Conservation (phyloP, 805 yeast species). For the Spathaspora gorwiae region DNA sequence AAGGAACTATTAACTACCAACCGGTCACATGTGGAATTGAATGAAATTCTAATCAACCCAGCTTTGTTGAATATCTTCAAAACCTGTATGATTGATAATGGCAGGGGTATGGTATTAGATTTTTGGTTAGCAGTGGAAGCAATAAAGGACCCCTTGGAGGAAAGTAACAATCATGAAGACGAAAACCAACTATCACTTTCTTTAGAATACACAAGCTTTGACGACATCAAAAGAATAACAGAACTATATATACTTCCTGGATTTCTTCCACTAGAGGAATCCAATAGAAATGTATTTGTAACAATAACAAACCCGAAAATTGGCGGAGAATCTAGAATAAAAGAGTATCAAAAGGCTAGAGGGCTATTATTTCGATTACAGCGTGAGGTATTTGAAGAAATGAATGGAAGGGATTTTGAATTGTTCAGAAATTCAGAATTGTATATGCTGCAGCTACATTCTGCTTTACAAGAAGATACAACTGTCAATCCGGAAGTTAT, state of each 20-base stretch:
- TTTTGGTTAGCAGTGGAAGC: constrained; percentile 67
- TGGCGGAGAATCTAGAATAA: background rate
- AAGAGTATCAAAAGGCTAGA: constrained; percentile 51
- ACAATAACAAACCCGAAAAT: constrained; percentile 7
- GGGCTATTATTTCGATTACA: constrained; percentile 59
- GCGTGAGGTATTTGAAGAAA: constrained; percentile 41
- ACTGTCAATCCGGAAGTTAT: constrained; percentile 35
- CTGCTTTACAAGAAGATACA: background rate
- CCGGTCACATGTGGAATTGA: constrained; percentile 39
- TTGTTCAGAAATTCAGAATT: constrained; percentile 42
- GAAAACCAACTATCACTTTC: constrained; percentile 30
- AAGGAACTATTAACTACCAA: background rate
- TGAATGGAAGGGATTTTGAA: constrained; percentile 52
- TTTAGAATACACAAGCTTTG: constrained; percentile 42
- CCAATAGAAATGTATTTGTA: constrained; percentile 27
- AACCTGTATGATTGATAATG: constrained; percentile 15
- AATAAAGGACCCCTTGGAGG: constrained; percentile 70
- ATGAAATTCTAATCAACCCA: constrained; percentile 46
- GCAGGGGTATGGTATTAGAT: constrained; percentile 37
- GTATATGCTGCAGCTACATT: background rate
- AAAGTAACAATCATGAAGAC: constrained; percentile 23
- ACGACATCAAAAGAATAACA: constrained; percentile 51
- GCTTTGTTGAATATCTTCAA: constrained; percentile 30
- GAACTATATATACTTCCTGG: constrained; percentile 10
- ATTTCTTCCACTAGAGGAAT: constrained; percentile 4